A percentile compares a stretch with the other conserved stretches of the same genome.
Conservation (phyloP, 2,329 filamentous ascomycete species). For the Hirsutella minnesotensis region DNA sequence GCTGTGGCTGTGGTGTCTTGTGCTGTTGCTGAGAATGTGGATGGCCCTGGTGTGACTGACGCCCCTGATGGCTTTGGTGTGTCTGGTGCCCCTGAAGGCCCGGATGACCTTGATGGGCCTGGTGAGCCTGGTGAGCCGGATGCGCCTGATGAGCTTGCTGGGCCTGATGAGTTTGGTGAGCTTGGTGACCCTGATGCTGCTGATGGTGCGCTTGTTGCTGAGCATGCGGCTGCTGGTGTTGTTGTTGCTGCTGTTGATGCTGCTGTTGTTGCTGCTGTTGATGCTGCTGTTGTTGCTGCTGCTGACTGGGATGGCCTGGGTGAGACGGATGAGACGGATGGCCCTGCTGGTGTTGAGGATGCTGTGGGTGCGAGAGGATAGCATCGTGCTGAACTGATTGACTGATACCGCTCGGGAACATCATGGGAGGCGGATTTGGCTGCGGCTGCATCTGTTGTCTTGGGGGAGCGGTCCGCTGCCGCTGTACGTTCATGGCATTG, state of each 20-base stretch:
- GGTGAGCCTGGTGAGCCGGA: constrained; percentile 9
- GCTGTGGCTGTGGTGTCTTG: constrained; percentile 16
- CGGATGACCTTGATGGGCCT: constrained; percentile 11
- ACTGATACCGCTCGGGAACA: constrained; percentile 24
- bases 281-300: constrained; percentile 18
- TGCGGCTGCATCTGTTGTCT: constrained; percentile 34
- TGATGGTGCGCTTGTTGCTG: constrained; percentile 9
- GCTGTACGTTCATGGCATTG: constrained; percentile 32
- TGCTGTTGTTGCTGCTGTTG: constrained; percentile 17
- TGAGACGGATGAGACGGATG: constrained; percentile 17
- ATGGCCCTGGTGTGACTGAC: constrained; percentile 10
- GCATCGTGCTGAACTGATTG: constrained; percentile 30
- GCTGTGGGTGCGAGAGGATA: constrained; percentile 30
- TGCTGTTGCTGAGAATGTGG: constrained; percentile 17
- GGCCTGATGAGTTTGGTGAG: constrained; percentile 13
- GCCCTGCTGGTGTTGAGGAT: constrained; percentile 21
- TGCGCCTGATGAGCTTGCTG: constrained; percentile 15
- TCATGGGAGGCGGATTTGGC: constrained; percentile 23
- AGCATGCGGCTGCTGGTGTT: constrained; percentile 16
- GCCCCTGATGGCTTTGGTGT: constrained; percentile 8
- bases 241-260: constrained; percentile 17
- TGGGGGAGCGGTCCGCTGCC: constrained; percentile 30
- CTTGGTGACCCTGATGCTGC: constrained; percentile 14
- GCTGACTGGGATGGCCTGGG: constrained; percentile 18
- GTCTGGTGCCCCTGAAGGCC: constrained; percentile 9